These are phyloP conservation scores for Eucalyptus sp. DNA, from an alignment of 345 rosid species.

Conservation along the genomic window DNA sequence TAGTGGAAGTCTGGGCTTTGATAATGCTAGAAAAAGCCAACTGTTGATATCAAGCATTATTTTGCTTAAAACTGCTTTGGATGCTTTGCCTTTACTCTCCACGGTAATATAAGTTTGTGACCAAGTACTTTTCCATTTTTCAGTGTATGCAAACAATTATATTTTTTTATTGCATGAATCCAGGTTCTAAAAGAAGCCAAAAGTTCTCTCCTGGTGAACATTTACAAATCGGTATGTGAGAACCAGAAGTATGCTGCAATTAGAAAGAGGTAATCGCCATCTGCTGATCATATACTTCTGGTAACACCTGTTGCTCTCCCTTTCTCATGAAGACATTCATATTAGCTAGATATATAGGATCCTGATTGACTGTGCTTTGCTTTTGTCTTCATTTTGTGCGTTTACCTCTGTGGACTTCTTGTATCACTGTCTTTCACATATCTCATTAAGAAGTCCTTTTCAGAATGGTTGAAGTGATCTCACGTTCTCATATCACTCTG, in stretches of 20 bases:
- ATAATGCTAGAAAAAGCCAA: constrained; percentile 79
- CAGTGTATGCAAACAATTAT: not conserved
- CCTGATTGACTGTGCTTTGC: not conserved
- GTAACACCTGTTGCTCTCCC: not conserved
- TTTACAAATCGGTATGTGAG: constrained; percentile 69
- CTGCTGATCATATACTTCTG: not conserved
- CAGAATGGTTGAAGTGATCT: not conserved
- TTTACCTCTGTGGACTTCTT: not conserved
- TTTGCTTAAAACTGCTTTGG: constrained; percentile 88
- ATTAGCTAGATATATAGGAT: not conserved
- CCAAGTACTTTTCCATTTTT: not conserved
- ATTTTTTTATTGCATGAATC: not conserved
- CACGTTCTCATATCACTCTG: not conserved
- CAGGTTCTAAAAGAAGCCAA: constrained; percentile 85
- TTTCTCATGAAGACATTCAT: not conserved
- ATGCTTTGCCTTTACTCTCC: constrained; percentile 81
- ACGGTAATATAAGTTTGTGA: constrained; percentile 27
- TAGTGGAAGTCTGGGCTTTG: constrained; percentile 43
- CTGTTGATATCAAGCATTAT: constrained; percentile 79
- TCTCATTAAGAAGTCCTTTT: not conserved
- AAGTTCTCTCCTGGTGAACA: constrained; percentile 72
- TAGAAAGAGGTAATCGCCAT: constrained; percentile 48
- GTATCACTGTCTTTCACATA: not conserved
- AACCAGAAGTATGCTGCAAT: constrained; percentile 66
- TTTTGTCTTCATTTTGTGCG: not conserved